These are phyloP conservation scores for Clavariopsis aquatica DNA, from an alignment of 495 filamentous ascomycete species.

Conservation along the genomic window DNA sequence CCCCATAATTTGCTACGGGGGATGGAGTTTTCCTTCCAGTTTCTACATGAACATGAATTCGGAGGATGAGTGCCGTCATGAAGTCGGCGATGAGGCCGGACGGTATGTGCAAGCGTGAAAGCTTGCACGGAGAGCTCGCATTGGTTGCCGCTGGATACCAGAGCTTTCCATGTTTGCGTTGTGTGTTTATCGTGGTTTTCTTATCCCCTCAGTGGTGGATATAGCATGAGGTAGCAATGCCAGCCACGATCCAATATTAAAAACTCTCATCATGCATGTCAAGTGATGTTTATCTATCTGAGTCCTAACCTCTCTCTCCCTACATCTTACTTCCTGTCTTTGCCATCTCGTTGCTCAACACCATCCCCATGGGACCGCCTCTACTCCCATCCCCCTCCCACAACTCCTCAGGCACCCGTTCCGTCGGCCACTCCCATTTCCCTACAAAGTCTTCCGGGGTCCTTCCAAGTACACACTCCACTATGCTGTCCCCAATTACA, in stretches of 20 bases:
- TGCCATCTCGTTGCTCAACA: constrained; percentile 55
- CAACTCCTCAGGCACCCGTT: constrained; percentile 44
- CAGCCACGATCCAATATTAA: constrained; percentile 22
- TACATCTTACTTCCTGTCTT: constrained; percentile 38
- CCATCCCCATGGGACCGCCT: constrained; percentile 57
- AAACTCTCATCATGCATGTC: neutral
- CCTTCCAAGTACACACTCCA: constrained; percentile 46
- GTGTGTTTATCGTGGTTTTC: constrained; percentile 27
- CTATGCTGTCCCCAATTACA: constrained; percentile 51
- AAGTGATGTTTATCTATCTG: constrained; percentile 19
- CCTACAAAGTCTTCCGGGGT: constrained; percentile 43
- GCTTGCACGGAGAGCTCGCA: constrained; percentile 14
- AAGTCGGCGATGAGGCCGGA: neutral
- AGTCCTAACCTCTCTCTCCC: neutral
- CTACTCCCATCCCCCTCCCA: constrained; percentile 69
- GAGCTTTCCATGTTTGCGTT: constrained; percentile 10
- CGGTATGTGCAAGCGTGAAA: constrained; percentile 10
- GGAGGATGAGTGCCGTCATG: neutral
- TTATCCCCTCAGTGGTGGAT: constrained; percentile 13
- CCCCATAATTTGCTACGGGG: constrained; percentile 12
- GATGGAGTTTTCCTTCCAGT: constrained; percentile 11
- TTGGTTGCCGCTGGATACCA: constrained; percentile 34
- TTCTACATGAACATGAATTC: neutral
- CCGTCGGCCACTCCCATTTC: constrained; percentile 49
- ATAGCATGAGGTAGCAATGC: constrained; percentile 24